Conservation (phyloP, 2,329 filamentous ascomycete genomes). For the Pseudogymnoascus sp. region DNA sequence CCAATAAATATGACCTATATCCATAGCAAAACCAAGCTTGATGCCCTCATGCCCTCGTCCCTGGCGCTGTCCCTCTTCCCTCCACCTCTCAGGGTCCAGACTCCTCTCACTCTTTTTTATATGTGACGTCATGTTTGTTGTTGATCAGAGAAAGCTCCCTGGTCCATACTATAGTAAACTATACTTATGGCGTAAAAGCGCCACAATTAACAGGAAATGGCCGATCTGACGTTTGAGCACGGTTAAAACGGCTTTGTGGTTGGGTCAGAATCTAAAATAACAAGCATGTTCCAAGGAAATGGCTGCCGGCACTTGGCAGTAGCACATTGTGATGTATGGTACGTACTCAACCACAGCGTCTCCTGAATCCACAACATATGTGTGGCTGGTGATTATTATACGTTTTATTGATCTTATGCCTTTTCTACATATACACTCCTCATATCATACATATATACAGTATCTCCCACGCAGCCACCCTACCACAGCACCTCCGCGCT, state of each 20-base stretch:
- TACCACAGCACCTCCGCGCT: slow-evolving; percentile 46
- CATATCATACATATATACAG: slow-evolving; percentile 10
- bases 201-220: not conserved
- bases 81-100: slow-evolving; percentile 1
- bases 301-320: not conserved
- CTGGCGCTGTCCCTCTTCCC: not conserved
- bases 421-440: not conserved
- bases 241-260: not conserved
- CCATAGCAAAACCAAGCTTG: not conserved
- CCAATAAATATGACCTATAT: not conserved
- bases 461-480: not conserved
- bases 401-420: not conserved
- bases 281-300: slow-evolving; percentile 5
- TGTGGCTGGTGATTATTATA: not conserved
- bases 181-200: not conserved
- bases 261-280: not conserved
- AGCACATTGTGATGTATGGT: not conserved
- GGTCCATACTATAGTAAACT: not conserved
- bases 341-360: not conserved
- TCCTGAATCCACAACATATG: not conserved
- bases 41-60: not conserved
- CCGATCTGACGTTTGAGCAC: not conserved
- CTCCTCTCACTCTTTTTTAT: not conserved
- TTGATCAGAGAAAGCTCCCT: not conserved
- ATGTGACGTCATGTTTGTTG: not conserved